A percentile compares a stretch with the other conserved stretches of the same genome.
phyloP scores from a whole-genome alignment of 2,329 filamentous ascomycete genomes.

The Calonectria montana region DNA sequence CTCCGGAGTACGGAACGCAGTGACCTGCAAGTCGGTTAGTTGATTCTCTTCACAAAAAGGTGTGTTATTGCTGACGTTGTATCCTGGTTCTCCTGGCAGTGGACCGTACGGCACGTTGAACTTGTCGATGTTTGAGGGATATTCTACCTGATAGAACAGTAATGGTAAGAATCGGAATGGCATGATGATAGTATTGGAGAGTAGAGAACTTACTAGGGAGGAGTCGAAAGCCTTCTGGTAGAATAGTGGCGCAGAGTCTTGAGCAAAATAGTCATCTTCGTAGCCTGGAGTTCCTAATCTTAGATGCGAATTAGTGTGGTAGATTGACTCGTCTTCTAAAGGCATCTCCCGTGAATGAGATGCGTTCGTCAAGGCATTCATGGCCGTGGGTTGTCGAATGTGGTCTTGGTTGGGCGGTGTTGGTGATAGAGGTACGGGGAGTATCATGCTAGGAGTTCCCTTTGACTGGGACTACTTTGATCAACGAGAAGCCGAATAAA shows the following conservation, averaged over 20 bases:
- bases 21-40: slow-evolving; percentile 27
- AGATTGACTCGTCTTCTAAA: slow-evolving; percentile 19
- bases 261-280: slow-evolving; percentile 31
- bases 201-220: slow-evolving; percentile 31
- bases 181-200: no score
- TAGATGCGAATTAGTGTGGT: slow-evolving; percentile 20
- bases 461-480: slow-evolving; percentile 1
- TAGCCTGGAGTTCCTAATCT: slow-evolving; percentile 35
- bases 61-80: slow-evolving; percentile 29
- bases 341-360: slow-evolving; percentile 29
- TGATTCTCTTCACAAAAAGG: background rate
- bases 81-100: slow-evolving; percentile 34
- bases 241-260: slow-evolving; percentile 33
- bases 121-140: slow-evolving; percentile 18
- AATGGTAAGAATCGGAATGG: background rate
- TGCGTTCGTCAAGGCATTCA: slow-evolving; percentile 25
- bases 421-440: slow-evolving; percentile 57
- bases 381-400: slow-evolving; percentile 24
- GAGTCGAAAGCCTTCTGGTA: slow-evolving; percentile 25
- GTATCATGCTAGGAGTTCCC: slow-evolving; percentile 48
- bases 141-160: slow-evolving; percentile 23
- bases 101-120: slow-evolving; percentile 31
- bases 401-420: slow-evolving; percentile 50
- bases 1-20: slow-evolving; percentile 55
- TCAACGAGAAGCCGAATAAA: background rate